Base-by-base conservation (phyloP, 2,329 filamentous ascomycete genomes). In the Gaeumannomyces sp. region DNA sequence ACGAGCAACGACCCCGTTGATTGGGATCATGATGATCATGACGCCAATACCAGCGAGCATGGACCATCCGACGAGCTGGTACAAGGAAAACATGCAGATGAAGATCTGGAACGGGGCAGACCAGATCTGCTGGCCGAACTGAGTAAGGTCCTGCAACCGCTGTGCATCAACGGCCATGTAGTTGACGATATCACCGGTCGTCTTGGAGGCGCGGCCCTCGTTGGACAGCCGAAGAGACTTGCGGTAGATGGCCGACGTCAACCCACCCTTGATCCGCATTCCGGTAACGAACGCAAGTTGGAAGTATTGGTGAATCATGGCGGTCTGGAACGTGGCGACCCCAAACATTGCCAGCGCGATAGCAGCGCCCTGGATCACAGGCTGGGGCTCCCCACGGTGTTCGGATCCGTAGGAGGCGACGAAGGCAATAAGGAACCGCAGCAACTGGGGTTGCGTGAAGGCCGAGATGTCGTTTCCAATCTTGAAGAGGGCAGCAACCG, bases 91-190 rank as follows among this genome's bases (percentile, higher is more conserved):
- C 93, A 99, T 97, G 80, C 96, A 99, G 56, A 99, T 86, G 38
- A 87, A 83, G 72, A 99, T 99, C 76, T 99, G 96, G 77, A 98
- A 96, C 3, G 95, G 95, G 3, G 96, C 94, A 59, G 93, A 97
- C 93, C 95, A 97, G 14, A 96, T 80, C 75, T 98, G 94, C 74
- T 96, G 93, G 25, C 92, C 93, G 74, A 95, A 99, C 73, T 99
- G 96, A 2, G 94, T 92, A 65, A 99, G 81, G 77, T 99, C 95
- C 72, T 97, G 91, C 25, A 99, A 83, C 69, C 96, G 89, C 77
- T 99, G 95, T 19, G 94, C 94, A 74, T 99, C 95, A 13, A 99
- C 94, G 60, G 96, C 95, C 94, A 99, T 99, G 78, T 97, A 95
- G 74, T 99, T 99, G 75, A 99, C 95, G 72, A 99, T 98, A 72